Evolutionary conservation across 106 monocot genomes (phyloP).

Genomic region (Dendrobium chrysotoxum): DNA sequence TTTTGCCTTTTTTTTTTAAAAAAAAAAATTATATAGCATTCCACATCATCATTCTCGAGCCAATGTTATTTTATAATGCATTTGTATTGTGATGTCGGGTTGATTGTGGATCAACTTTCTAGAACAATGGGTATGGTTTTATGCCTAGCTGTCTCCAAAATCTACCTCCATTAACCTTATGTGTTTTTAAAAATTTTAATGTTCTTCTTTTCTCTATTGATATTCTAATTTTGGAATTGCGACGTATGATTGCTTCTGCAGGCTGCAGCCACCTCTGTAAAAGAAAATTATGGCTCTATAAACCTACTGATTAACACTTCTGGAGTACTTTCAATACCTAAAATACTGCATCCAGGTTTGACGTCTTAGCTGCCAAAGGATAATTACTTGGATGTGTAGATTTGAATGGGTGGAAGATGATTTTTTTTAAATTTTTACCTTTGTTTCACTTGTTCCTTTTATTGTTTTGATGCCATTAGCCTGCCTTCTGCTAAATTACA

Average conservation of each 20-base stretch:
- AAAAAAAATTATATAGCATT: too few relatives aligned
- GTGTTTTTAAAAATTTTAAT: neutral
- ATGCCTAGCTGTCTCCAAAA: neutral
- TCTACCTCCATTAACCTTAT: neutral
- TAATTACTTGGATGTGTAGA: neutral
- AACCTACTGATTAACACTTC: constrained; percentile 92
- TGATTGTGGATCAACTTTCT: neutral
- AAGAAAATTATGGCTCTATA: constrained; percentile 49
- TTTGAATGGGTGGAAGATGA: too few relatives aligned
- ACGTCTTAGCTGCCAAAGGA: neutral
- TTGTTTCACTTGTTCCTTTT: neutral
- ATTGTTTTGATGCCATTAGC: neutral
- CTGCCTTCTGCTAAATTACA: neutral
- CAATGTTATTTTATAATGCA: too few relatives aligned
- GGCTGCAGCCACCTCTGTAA: constrained; percentile 56
- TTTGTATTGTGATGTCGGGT: too few relatives aligned
- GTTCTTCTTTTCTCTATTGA: neutral
- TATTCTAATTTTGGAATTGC: neutral
- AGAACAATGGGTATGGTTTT: neutral
- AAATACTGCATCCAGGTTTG: constrained; percentile 80
- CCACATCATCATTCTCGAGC: too few relatives aligned
- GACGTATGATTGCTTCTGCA: constrained; percentile 17
- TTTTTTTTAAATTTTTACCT: neutral
- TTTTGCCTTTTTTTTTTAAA: too few relatives aligned
- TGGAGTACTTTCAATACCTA: constrained; percentile 81